Conservation (phyloP, 2,329 filamentous ascomycete species). For the Drechslerella dactyloides region DNA sequence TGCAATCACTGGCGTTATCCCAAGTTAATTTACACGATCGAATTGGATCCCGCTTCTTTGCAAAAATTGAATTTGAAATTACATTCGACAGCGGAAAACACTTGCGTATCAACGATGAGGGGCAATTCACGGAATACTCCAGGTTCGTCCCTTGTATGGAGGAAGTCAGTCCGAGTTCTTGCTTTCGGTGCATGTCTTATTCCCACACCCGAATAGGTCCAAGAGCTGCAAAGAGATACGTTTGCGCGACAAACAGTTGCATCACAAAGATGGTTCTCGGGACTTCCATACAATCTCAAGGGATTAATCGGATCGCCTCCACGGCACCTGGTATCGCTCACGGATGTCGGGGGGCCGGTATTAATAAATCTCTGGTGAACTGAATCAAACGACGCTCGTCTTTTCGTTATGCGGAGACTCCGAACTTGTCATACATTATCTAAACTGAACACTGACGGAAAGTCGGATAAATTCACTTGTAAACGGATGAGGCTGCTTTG, state of each 20-base stretch:
- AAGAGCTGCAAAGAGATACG: neutral
- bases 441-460: neutral
- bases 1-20: slow-evolving; percentile 1
- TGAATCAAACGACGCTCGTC: neutral
- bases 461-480: neutral
- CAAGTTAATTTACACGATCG: neutral
- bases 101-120: slow-evolving; percentile 1
- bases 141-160: neutral
- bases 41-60: neutral
- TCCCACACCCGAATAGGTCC: neutral
- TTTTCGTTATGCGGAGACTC: neutral
- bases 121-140: neutral
- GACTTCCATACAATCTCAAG: no score
- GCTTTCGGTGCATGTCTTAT: neutral
- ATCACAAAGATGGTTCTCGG: no score
- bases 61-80: neutral
- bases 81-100: neutral
- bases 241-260: neutral
- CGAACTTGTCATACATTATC: neutral
- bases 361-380: neutral
- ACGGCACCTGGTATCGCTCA: no score
- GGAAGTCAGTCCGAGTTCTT: neutral
- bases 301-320: no score
- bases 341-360: no score
- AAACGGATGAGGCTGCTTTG: neutral